Base-by-base conservation (phyloP, 225 moss, liverwort and hornwort species). In the Bryum argenteum region DNA sequence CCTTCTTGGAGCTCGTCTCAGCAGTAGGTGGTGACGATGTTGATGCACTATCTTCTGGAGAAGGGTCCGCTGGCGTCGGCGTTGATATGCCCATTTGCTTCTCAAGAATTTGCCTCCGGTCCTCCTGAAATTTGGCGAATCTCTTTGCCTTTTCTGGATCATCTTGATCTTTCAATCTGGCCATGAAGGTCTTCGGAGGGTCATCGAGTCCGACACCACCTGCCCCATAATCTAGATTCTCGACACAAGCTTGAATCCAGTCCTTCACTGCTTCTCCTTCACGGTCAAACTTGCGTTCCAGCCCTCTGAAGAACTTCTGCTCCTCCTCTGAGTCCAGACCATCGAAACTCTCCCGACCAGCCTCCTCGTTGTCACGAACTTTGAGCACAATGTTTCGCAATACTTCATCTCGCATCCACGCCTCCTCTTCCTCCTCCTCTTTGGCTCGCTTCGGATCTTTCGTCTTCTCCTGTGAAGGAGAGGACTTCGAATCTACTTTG, bases 281-380 rank as follows among this genome's bases (percentile, higher is more conserved):
- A 37, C 98, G 86, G 75, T 92, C 94, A 64, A 84, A 99, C 78
- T 99, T 99, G 64, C 89, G 87, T 79, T 99, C 98, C 51, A 99
- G 78, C 8, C 94, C 94, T 77, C 85, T 92, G 73, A 94, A 99
- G 67, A 99, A 99, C 56, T 85, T 74, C 41, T 86, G 87, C 81
- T 99, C 98, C 44, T 88, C 87, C 79, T 89, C 82, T 28, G 98
- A 94, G 76, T 99, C 86, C 61, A 99, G 76, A 56, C 89, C 87
- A 56, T 94, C 73, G 51, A 99, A 99, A 67, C 94, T 92, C 59
- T 88, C 88, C 9, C 82, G 91, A 20, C 94, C 91, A n/a, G 94
- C 98, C 77, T 99, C 84, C 80, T 99, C 98, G 70, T 99, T 99
- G 71, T 95, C 94, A 73, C 89, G 94, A 47, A 99, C 98, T 79